Evolutionary conservation across 1,284 basidiomycete species (phyloP).

Genomic region (Porogramme epimiltina): DNA sequence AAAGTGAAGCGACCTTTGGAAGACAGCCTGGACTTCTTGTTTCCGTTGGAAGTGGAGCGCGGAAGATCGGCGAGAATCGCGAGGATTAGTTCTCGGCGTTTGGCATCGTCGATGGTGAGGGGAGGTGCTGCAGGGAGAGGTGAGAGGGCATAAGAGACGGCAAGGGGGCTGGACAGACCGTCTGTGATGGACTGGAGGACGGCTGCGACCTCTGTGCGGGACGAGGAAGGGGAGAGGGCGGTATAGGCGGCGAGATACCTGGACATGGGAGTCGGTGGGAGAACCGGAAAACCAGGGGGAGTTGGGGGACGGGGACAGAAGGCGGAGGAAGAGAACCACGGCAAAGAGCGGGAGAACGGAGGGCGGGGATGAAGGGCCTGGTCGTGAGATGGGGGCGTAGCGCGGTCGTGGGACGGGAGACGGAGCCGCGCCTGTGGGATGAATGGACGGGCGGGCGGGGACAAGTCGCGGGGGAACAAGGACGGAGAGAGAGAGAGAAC

Average conservation of each 20-base stretch:
- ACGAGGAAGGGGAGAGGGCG: conserved; percentile 46
- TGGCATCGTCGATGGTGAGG: conserved; percentile 44
- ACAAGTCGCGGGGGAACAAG: no score
- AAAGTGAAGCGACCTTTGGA: conserved; percentile 46
- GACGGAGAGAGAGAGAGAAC: no score
- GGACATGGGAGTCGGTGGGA: conserved; percentile 27
- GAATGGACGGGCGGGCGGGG: no score
- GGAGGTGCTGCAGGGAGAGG: conserved; percentile 34
- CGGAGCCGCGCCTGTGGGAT: background rate
- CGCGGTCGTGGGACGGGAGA: conserved; percentile 2
- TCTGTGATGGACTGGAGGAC: conserved; percentile 51
- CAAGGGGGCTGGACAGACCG: conserved; percentile 31
- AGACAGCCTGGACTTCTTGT: conserved; percentile 46
- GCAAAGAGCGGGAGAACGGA: conserved; percentile 14
- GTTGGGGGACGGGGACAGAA: background rate
- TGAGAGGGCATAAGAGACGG: background rate
- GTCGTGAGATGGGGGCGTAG: background rate
- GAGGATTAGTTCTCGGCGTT: conserved; percentile 53
- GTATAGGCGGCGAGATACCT: conserved; percentile 42
- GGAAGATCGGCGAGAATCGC: conserved; percentile 63
- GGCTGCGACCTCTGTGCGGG: conserved; percentile 44
- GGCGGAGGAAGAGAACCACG: conserved; percentile 3
- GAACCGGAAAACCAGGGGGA: background rate
- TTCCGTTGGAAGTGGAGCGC: conserved; percentile 33
- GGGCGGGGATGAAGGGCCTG: background rate